phyloP scores from a whole-genome alignment of 1,139 yeast genomes.

The Geotrichum restrictum region DNA sequence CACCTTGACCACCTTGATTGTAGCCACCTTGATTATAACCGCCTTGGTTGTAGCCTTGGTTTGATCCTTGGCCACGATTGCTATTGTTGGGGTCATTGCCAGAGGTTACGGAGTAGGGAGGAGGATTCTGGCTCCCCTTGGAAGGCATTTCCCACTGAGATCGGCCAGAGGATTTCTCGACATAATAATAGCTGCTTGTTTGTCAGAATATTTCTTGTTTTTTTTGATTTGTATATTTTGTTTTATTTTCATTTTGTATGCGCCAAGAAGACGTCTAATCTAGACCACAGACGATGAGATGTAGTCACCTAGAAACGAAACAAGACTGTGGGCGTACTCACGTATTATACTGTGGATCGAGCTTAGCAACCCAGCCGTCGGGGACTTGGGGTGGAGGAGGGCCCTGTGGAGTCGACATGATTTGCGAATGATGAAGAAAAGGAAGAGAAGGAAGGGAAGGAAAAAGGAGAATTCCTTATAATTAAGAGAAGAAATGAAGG shows the following conservation, averaged over 20 bases:
- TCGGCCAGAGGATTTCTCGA: conserved; percentile 61
- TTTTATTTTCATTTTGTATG: no score
- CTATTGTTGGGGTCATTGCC: background rate
- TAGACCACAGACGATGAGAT: background rate
- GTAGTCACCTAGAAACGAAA: no score
- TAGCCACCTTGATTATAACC: background rate
- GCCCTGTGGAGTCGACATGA: conserved; percentile 3
- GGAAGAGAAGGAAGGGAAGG: background rate
- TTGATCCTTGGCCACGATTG: conserved; percentile 23
- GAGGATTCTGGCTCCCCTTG: conserved; percentile 39
- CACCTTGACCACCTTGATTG: conserved; percentile 1
- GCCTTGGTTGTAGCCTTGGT: conserved; percentile 14
- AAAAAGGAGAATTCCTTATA: background rate
- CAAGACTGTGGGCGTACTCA: conserved; percentile 26
- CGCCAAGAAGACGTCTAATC: no score
- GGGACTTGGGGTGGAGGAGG: conserved; percentile 53
- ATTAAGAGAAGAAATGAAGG: no score
- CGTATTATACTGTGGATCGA: conserved; percentile 73
- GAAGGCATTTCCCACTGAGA: conserved; percentile 90
- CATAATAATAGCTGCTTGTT: conserved; percentile 46
- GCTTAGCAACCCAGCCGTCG: conserved; percentile 82
- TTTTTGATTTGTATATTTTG: no score
- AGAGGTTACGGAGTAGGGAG: conserved; percentile 19
- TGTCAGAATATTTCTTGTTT: background rate
- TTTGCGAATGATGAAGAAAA: background rate